phyloP scores from a whole-genome alignment of 1,284 basidiomycete genomes.

The Vanrija sp. region DNA sequence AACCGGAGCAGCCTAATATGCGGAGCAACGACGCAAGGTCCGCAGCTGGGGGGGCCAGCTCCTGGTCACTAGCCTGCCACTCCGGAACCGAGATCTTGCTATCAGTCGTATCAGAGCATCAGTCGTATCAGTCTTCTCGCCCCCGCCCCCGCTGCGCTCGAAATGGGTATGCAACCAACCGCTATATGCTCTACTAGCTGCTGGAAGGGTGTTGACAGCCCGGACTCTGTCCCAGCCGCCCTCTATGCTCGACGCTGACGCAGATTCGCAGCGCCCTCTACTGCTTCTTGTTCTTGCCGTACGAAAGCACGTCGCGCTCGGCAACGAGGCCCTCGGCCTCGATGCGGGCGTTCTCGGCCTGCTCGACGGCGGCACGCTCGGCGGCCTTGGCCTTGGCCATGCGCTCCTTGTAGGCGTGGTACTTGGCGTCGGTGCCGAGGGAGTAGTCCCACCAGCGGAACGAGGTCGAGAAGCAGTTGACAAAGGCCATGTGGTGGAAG shows the following conservation, averaged over 20 bases:
- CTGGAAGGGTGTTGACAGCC: too few species aligned
- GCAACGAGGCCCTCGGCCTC: constrained; percentile 69
- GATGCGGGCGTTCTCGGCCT: constrained; percentile 54
- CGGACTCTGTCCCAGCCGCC: too few species aligned
- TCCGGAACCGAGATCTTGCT: too few species aligned
- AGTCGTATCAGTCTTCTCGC: too few species aligned
- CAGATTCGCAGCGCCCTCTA: neutral
- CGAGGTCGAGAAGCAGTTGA: constrained; percentile 75
- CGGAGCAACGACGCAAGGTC: too few species aligned
- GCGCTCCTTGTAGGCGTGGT: constrained; percentile 67
- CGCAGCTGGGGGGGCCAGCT: too few species aligned
- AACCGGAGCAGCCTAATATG: too few species aligned
- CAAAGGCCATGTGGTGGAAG: constrained; percentile 67
- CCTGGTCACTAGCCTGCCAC: too few species aligned
- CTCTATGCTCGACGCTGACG: too few species aligned
- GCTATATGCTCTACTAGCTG: neutral
- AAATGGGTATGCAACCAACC: neutral
- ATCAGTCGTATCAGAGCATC: too few species aligned
- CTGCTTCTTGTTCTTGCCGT: constrained; percentile 15
- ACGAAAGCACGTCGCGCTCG: constrained; percentile 58
- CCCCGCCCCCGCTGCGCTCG: too few species aligned
- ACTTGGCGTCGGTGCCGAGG: constrained; percentile 79
- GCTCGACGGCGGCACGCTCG: constrained; percentile 48
- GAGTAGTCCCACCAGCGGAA: constrained; percentile 89
- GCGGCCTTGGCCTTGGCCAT: constrained; percentile 56